These are phyloP conservation scores for Stentor roeselii DNA, from an alignment of 73 alveolate genomes.

Conservation along the genomic window DNA sequence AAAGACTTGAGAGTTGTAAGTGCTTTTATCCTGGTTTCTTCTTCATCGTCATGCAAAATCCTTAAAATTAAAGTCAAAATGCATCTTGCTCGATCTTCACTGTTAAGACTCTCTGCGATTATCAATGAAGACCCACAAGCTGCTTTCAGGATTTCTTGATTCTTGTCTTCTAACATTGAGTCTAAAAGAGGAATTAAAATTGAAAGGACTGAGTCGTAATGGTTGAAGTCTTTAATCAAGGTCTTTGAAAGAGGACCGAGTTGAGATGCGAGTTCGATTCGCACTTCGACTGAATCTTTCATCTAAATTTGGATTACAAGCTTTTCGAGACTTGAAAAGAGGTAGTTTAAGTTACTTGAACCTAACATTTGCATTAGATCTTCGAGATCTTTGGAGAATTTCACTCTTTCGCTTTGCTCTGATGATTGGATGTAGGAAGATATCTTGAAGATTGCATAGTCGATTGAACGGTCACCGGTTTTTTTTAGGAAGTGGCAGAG, in stretches of 20 bases:
- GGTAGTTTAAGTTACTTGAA: not conserved
- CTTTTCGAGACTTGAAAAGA: not conserved
- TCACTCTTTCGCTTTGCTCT: not conserved
- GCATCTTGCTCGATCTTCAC: not conserved
- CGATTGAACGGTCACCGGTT: conserved; percentile 17
- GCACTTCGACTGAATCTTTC: not conserved
- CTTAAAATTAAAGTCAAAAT: conserved; percentile 2
- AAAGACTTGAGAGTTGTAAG: not conserved
- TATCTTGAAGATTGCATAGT: conserved; percentile 13
- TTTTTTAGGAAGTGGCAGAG: not conserved
- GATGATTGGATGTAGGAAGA: not conserved
- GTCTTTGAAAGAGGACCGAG: not conserved
- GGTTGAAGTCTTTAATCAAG: not conserved
- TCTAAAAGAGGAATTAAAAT: not conserved
- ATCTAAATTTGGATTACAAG: not conserved
- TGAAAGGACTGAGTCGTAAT: not conserved
- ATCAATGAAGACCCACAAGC: conserved; percentile 1
- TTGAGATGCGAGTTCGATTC: conserved; percentile 10
- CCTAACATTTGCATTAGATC: not conserved
- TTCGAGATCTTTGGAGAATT: not conserved
- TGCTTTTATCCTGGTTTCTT: conserved; percentile 8
- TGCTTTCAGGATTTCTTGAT: conserved; percentile 4
- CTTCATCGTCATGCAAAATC: conserved; percentile 12
- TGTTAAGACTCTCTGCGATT: not conserved
- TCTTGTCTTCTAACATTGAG: not conserved